A percentile compares a stretch with the other conserved stretches of the same genome.
Conservation (phyloP, 2,329 filamentous ascomycete genomes). For the Ophiostoma sp. region DNA sequence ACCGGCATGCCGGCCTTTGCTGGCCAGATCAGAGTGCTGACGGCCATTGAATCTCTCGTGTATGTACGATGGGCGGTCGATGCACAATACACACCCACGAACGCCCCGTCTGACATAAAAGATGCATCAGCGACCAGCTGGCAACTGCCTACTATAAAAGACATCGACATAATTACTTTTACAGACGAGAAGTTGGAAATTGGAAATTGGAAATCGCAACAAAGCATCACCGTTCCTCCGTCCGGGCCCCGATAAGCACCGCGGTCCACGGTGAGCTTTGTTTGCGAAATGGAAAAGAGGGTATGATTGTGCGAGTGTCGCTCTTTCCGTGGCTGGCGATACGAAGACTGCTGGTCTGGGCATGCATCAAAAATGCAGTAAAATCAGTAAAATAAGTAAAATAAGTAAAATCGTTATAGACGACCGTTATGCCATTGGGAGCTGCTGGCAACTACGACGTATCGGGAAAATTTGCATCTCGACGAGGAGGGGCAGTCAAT, state of each 20-base stretch:
- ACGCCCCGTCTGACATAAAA: neutral
- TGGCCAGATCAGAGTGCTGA: neutral
- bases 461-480: neutral
- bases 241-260: neutral
- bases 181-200: neutral
- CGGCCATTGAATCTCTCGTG: neutral
- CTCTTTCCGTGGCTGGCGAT: slow-evolving; percentile 1
- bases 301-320: neutral
- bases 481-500: neutral
- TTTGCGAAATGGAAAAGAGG: neutral
- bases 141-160: neutral
- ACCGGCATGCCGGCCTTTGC: neutral
- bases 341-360: neutral
- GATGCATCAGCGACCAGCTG: neutral
- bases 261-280: neutral
- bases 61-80: neutral
- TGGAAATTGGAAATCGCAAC: neutral
- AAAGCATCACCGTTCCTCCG: neutral
- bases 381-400: neutral
- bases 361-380: neutral
- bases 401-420: neutral
- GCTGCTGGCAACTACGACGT: neutral
- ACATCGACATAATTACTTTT: neutral
- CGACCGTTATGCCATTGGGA: neutral
- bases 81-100: neutral